Conservation (phyloP, 139 green algal genomes). For the Yamagishiella unicocca region DNA sequence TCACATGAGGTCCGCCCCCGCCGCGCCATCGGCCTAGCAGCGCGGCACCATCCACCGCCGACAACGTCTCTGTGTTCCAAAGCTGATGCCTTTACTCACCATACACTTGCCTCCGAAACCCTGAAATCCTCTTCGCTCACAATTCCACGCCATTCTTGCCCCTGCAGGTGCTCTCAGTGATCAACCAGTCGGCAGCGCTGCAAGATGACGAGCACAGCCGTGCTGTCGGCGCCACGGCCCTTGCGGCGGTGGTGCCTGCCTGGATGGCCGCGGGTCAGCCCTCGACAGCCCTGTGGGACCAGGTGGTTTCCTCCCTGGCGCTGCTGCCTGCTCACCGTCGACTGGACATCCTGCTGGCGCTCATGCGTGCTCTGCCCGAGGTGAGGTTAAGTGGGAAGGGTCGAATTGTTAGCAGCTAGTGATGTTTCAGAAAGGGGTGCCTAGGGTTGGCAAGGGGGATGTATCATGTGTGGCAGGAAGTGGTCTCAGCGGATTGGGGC, state of each 20-base stretch:
- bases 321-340: constrained; percentile 57
- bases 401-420: no score
- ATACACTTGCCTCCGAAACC: no score
- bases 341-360: constrained; percentile 63
- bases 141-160: not conserved
- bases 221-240: constrained; percentile 46
- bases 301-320: constrained; percentile 60
- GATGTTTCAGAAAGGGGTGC: no score
- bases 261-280: constrained; percentile 65
- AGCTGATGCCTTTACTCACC: not conserved
- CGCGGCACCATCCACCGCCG: no score
- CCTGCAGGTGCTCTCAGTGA: constrained; percentile 66
- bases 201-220: constrained; percentile 72
- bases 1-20: constrained; percentile 46
- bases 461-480: no score
- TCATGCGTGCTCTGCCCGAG: constrained; percentile 67
- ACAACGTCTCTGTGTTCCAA: no score
- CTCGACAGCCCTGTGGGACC: constrained; percentile 49
- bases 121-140: no score
- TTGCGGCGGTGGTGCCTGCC: constrained; percentile 66
- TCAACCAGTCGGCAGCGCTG: constrained; percentile 62
- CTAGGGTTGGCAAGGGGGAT: no score
- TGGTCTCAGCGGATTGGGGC: no score
- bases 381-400: no score
- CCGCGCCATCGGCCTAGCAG: no score